Conservation (phyloP, 2,329 filamentous ascomycete genomes). For the Alternaria novae-zelandiae region DNA sequence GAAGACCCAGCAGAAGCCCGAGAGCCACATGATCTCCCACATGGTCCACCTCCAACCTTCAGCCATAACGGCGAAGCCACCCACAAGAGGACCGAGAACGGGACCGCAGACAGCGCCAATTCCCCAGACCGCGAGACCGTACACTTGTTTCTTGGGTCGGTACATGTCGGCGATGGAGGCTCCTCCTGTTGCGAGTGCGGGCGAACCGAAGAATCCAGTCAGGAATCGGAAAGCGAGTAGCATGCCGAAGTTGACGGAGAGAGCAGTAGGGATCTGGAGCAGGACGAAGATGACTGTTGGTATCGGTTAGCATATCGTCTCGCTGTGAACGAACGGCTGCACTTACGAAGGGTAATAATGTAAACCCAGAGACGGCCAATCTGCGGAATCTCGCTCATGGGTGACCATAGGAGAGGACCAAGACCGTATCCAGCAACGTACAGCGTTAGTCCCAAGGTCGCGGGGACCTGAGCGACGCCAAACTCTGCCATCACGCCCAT, state of each 20-base stretch:
- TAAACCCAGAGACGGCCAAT: slow-evolving; percentile 53
- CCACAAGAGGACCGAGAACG: slow-evolving; percentile 52
- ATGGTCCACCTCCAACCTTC: slow-evolving; percentile 53
- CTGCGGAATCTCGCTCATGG: slow-evolving; percentile 57
- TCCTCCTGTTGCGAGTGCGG: slow-evolving; percentile 54
- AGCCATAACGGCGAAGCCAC: slow-evolving; percentile 49
- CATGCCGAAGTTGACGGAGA: slow-evolving; percentile 58
- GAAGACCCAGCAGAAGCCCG: slow-evolving; percentile 47
- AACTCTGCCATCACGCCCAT: slow-evolving; percentile 59
- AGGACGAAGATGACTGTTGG: slow-evolving; percentile 53
- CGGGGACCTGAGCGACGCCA: slow-evolving; percentile 56
- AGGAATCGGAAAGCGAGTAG: slow-evolving; percentile 59
- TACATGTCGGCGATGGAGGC: slow-evolving; percentile 57
- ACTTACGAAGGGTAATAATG: slow-evolving; percentile 26
- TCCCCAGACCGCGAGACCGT: slow-evolving; percentile 51
- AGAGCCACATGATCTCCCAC: slow-evolving; percentile 53
- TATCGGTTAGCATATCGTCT: neutral
- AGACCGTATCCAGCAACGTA: slow-evolving; percentile 41
- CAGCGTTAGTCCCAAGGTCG: slow-evolving; percentile 53
- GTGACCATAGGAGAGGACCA: slow-evolving; percentile 46
- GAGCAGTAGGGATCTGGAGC: slow-evolving; percentile 55
- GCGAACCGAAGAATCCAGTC: slow-evolving; percentile 57
- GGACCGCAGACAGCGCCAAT: slow-evolving; percentile 52
- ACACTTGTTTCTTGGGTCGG: slow-evolving; percentile 46
- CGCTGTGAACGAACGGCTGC: no score